Evolutionary conservation across 2,329 filamentous ascomycete species (phyloP).

Genomic region (Fusarium graminum): DNA sequence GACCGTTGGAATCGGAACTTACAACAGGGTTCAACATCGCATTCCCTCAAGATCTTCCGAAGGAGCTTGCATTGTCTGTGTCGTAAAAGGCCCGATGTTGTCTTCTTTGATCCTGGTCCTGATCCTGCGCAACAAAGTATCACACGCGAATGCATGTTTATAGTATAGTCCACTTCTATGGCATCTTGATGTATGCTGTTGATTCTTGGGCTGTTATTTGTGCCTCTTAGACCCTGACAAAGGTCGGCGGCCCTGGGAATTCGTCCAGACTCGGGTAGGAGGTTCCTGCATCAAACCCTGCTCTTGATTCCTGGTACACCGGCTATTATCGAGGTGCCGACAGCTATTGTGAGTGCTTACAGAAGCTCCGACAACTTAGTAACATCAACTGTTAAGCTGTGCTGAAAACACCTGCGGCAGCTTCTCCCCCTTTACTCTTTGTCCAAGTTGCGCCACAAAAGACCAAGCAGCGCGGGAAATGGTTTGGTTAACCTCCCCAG

Average conservation of each 20-base stretch:
- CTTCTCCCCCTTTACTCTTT: conserved; percentile 51
- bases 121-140: not conserved
- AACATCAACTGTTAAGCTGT: conserved; percentile 33
- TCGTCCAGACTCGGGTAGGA: not conserved
- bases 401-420: conserved; percentile 45
- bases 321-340: not conserved
- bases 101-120: not conserved
- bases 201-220: not conserved
- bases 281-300: not conserved
- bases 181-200: not conserved
- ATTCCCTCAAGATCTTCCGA: not conserved
- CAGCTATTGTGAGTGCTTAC: not conserved
- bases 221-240: not conserved
- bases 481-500: conserved; percentile 50
- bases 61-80: not conserved
- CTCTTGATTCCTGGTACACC: conserved; percentile 1
- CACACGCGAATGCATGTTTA: not conserved
- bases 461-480: conserved; percentile 55
- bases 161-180: not conserved
- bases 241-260: not conserved
- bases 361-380: not conserved
- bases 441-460: conserved; percentile 55
- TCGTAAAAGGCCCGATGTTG: not conserved
- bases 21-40: not conserved
- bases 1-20: not conserved